Evolutionary conservation across 345 rosid species (phyloP), one percentile per base, ranked within the genome.

Genomic region (Cardamine occulta): DNA sequence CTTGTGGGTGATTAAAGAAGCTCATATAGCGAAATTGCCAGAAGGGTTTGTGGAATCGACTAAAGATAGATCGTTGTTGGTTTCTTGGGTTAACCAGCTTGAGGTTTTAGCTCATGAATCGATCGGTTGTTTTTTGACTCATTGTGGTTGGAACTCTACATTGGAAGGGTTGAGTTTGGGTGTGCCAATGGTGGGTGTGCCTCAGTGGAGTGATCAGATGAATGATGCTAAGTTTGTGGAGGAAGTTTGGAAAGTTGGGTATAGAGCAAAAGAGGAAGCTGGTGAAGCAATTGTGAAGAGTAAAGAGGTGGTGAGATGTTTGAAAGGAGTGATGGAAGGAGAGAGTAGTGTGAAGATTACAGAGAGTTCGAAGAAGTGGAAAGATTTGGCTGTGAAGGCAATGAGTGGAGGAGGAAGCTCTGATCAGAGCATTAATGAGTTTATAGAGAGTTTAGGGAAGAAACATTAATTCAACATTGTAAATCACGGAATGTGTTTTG

Each of bases 101-200:
- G 86, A 87, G 79, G 62, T 87, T 73, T 84, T 88, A 5, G 84
- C 81, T 14, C 89, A 87, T 66, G 49, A 24, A 44, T 84, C 89
- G 0, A 44, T 79, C 0, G 88, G 96, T 14, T 85, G 96, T 62
- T 89, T 89, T 31, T 80, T 89, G 79, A 83, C 96, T 6, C 96
- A 89, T 12, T 85, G 90, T 13, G 92, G 96, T 31, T 89, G 96
- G 92, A 88, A 89, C 79, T 89, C 96, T 3, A 87, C 89, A 0
- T 72, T 88, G 1, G 96, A 90, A 83, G 96, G 87, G 39, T 76
- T 90, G 17, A 84, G 91, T 81, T 77, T 86, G 0, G 96, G 93
- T 0, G 85, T 88, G 3, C 93, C 93, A 0, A 90, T 88, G 93
- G 81, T 87, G 0, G 88, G 86, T 11, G 62, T 90, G 73, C 94